Conservation (phyloP, 345 rosid species). For the Bruguiera parviflora region DNA sequence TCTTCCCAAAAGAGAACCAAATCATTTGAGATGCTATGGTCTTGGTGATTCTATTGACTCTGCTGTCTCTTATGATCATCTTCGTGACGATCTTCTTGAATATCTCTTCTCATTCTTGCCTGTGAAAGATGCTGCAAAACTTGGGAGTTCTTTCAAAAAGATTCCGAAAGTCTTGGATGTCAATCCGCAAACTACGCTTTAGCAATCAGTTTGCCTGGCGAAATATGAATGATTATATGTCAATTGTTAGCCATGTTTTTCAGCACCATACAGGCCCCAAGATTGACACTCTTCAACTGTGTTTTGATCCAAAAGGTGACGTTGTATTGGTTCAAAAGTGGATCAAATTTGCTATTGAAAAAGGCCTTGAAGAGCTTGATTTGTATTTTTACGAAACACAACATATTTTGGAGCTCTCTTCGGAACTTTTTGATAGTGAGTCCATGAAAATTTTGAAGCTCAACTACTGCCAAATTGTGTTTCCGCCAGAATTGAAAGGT, state of each 20-base stretch:
- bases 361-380: slow-evolving; percentile 29
- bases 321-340: slow-evolving; percentile 8
- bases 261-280: not conserved
- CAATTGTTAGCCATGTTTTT: not conserved
- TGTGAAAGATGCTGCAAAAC: not conserved
- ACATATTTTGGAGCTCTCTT: not conserved
- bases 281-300: slow-evolving; percentile 1
- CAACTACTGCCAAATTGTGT: not conserved
- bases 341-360: slow-evolving; percentile 8
- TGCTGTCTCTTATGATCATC: not conserved
- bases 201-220: not conserved
- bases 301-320: not conserved
- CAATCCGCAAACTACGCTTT: not conserved
- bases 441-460: slow-evolving; percentile 10
- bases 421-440: not conserved
- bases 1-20: too few relatives aligned
- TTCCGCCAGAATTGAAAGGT: not conserved
- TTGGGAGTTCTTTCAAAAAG: not conserved
- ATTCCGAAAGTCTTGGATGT: slow-evolving; percentile 8
- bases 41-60: too few relatives aligned
- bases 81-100: slow-evolving; percentile 8
- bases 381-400: slow-evolving; percentile 4
- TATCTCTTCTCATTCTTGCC: slow-evolving; percentile 16
- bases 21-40: too few relatives aligned
- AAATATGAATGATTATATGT: not conserved